Evolutionary conservation across 192 early-diverging fungal species (phyloP).

Genomic region (Dissophora globulifera): DNA sequence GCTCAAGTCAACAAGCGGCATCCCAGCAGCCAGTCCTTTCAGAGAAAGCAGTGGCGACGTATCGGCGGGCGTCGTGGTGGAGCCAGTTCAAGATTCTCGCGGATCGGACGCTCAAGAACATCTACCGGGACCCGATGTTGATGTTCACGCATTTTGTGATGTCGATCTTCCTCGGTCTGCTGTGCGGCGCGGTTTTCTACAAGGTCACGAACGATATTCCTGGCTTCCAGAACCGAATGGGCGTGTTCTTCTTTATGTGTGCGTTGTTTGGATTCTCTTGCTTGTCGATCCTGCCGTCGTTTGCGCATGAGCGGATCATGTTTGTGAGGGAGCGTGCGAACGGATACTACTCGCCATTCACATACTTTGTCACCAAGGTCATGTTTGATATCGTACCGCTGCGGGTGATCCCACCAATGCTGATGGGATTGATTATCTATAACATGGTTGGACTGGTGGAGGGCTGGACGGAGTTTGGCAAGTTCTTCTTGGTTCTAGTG

Average conservation of each 20-base stretch:
- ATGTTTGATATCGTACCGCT: slow-evolving; percentile 81
- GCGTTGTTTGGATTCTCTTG: slow-evolving; percentile 77
- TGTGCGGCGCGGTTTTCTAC: slow-evolving; percentile 70
- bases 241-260: slow-evolving; percentile 77
- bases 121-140: slow-evolving; percentile 83
- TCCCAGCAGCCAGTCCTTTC: not conserved
- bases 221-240: slow-evolving; percentile 82
- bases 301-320: slow-evolving; percentile 69
- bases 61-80: slow-evolving; percentile 66
- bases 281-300: slow-evolving; percentile 70
- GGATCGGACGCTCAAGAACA: slow-evolving; percentile 81
- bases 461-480: slow-evolving; percentile 65
- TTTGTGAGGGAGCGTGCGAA: slow-evolving; percentile 79
- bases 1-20: slow-evolving; percentile 3
- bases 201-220: slow-evolving; percentile 68
- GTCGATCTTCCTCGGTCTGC: slow-evolving; percentile 71
- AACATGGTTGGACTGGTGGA: slow-evolving; percentile 82
- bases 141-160: slow-evolving; percentile 80
- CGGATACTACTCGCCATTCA: slow-evolving; percentile 72
- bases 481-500: slow-evolving; percentile 79
- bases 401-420: slow-evolving; percentile 80
- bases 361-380: slow-evolving; percentile 75
- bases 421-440: slow-evolving; percentile 82
- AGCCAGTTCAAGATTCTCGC: slow-evolving; percentile 80
- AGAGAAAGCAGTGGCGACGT: slow-evolving; percentile 45